Evolutionary conservation across 2,329 filamentous ascomycete species (phyloP).

Genomic region (Trichophyton mentagrophytes): DNA sequence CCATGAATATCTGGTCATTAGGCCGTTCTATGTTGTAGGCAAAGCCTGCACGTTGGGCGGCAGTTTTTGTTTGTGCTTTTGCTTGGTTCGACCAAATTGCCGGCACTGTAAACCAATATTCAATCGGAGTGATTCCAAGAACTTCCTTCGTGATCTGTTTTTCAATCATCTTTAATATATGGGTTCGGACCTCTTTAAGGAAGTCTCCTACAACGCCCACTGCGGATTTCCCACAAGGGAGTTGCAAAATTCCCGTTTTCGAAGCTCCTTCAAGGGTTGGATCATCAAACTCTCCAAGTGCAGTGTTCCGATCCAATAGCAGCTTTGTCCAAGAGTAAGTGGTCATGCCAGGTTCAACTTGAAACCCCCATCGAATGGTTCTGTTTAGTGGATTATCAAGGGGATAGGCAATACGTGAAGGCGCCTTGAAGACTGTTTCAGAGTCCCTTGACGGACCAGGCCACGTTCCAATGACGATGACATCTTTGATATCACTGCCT

Average conservation of each 20-base stretch:
- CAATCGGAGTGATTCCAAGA: conserved; percentile 9
- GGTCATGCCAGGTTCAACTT: conserved; percentile 16
- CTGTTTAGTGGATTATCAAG: conserved; percentile 12
- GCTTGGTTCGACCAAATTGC: conserved; percentile 14
- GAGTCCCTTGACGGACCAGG: conserved; percentile 11
- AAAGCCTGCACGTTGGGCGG: conserved; percentile 13
- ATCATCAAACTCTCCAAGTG: conserved; percentile 16
- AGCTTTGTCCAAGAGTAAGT: conserved; percentile 23
- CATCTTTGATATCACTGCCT: conserved; percentile 12
- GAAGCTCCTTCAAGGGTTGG: not conserved
- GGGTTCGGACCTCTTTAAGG: not conserved
- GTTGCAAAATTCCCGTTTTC: not conserved
- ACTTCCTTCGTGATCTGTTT: conserved; percentile 12
- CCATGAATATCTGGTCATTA: conserved; percentile 12
- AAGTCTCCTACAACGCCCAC: not conserved
- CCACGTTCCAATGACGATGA: conserved; percentile 17
- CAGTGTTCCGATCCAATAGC: conserved; percentile 15
- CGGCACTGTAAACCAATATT: conserved; percentile 15
- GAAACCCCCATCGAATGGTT: conserved; percentile 17
- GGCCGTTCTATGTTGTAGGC: conserved; percentile 2
- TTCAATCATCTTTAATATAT: conserved; percentile 1
- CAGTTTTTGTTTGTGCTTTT: conserved; percentile 10
- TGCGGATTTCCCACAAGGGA: not conserved
- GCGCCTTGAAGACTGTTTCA: conserved; percentile 15
- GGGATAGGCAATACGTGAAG: conserved; percentile 19